Evolutionary conservation across 2,329 filamentous ascomycete species (phyloP).

Genomic region (Sclerotinia minor): DNA sequence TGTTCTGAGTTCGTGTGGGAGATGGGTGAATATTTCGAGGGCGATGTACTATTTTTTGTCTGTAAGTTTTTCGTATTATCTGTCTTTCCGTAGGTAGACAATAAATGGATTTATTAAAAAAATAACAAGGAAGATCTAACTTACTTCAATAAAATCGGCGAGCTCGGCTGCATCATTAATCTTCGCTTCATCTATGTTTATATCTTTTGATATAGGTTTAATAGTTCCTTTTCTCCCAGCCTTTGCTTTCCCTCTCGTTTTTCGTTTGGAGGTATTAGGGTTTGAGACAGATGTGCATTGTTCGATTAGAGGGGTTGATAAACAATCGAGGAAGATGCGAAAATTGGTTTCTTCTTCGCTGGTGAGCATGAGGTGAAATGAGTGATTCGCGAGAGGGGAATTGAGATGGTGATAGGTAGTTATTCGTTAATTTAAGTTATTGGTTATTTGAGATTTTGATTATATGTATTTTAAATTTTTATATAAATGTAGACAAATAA

Average conservation of each 20-base stretch:
- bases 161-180: conserved; percentile 57
- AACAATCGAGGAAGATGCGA: conserved; percentile 70
- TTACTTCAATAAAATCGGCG: conserved; percentile 65
- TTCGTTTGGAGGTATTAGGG: conserved; percentile 43
- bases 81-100: not conserved
- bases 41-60: conserved; percentile 62
- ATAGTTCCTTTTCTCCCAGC: conserved; percentile 31
- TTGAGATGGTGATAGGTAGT: not conserved
- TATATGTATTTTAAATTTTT: not conserved
- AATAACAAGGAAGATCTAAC: conserved; percentile 25
- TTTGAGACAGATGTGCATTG: conserved; percentile 51
- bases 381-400: not conserved
- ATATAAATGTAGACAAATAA: too few species aligned
- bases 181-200: conserved; percentile 7
- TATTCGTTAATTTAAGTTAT: not conserved
- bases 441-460: not conserved
- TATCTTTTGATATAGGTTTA: conserved; percentile 27
- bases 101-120: not conserved
- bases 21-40: conserved; percentile 62
- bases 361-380: conserved; percentile 22
- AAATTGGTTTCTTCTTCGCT: conserved; percentile 54
- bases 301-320: conserved; percentile 68
- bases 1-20: conserved; percentile 61
- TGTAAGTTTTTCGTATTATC: not conserved
- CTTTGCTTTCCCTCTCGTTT: conserved; percentile 37